Evolutionary conservation across 768 basidiomycete species (phyloP), one percentile per base, ranked within the genome.

Genomic region (Crucibulum laeve): DNA sequence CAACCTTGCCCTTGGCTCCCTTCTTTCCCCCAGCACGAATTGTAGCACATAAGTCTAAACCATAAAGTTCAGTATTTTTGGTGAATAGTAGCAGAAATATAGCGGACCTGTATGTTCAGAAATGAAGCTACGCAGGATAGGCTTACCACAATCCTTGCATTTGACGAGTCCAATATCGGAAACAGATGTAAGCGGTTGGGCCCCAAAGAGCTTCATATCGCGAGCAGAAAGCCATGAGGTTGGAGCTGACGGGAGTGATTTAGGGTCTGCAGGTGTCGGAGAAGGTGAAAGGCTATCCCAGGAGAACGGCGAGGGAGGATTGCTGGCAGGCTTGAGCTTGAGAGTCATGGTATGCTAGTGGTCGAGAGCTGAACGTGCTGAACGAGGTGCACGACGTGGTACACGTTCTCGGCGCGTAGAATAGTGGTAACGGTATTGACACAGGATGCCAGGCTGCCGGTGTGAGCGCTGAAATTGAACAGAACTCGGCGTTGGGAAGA

Each of bases 161-260:
- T 75, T 80, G 44, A 87, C 79, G 8, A 87, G 62, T 44, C 87
- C 84, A 26, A 79, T 68, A 18, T 74, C 73, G 0, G 74, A 70
- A 3, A 70, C 68, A 2, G 82, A 80, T 35, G 73, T 74, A 13
- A 94, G 73, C 4, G 91, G 89, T 44, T 82, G 71, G 2, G 82
- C 72, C 24, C 91, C 91, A 61, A 87, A 95, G 48, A 87, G 74
- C 69, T 84, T 86, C 91, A 91, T 93, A 55, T 93, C 89, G 37
- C 76, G 76, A 5, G 87, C 89, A 21, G 85, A 79, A 11, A 94
- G 81, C 83, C 90, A 91, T 67, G 82, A 75, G 18, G 89, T 86
- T 0, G 91, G 91, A 0, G 91, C 89, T 0, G 85, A 80, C 0
- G 78, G 74, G 2, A 81, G 63, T 1, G 71, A 67, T 3, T 70